Base-by-base conservation (phyloP, 345 rosid genomes). In the Schrenkiella parvula region DNA sequence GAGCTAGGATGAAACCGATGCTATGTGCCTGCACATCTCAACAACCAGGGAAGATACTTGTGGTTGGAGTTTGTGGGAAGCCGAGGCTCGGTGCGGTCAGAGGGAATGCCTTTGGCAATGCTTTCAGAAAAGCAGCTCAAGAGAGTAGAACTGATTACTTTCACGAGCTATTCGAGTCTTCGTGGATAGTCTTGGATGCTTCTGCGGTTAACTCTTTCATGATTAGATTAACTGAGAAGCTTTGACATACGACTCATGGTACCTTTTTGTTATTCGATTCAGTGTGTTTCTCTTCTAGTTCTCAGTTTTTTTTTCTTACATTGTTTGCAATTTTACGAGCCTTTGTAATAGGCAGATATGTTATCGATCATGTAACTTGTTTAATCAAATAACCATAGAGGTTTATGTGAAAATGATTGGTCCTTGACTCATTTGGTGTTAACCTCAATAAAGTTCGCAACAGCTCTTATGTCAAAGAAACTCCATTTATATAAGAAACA, bases 81-180 rank as follows among this genome's bases (percentile, higher is more conserved):
- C 96, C 97, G 62, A 81, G 98, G 32, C 90, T 91, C 4, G 99
- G 98, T 10, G 97, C 98, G 3, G 84, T 86, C 23, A 87, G 85
- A 81, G 99, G 98, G 46, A 95, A 95, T 76, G 92, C 93, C 8
- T 91, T 95, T 72, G 99, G 98, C 3, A 63, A 77, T 70, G 95
- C 98, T 37, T 95, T 95, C 64, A 85, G 91, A 77, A 86, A 89
- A 37, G 93, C 98, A 4, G 98, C 96, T 11, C 82, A 83, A 60
- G 96, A 91, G 70, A 89, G 83, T 34, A 88, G 87, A 75, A 87
- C 90, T 15, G 97, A 83, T 64, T 91, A 84, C 85, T 91, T 87
- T 80, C 98, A 95, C 15, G 99, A 95, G 81, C 84, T 95, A 13
- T 91, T 95, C 23, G 99, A 95, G 80, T 91, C 98, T 82, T 95